A percentile compares a stretch with the other conserved stretches of the same genome.
These are phyloP conservation scores for Umbilicus rupestris DNA, from an alignment of 164 flowering plant species.

Conservation along the genomic window DNA sequence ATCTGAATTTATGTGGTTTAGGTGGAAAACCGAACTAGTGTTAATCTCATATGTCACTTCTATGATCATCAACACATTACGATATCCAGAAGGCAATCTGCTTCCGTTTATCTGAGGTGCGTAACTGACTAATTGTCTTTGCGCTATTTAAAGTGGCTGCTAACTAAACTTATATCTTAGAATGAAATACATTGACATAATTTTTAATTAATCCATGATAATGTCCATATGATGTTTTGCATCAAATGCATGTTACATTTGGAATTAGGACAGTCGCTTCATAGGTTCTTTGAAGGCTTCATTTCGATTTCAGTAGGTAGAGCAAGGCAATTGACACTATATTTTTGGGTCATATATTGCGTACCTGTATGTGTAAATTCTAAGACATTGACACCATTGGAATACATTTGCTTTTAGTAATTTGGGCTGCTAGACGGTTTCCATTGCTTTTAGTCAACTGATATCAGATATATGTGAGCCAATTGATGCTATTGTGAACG, in stretches of 20 bases:
- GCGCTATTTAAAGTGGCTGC: not conserved
- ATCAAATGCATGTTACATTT: not conserved
- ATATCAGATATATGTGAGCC: not conserved
- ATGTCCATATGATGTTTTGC: not conserved
- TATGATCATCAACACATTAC: conserved; percentile 29
- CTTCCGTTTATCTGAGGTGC: conserved; percentile 48
- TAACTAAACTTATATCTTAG: too few relatives aligned
- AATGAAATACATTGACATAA: not conserved
- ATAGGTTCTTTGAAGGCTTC: too few relatives aligned
- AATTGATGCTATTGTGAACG: not conserved
- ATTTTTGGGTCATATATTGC: not conserved
- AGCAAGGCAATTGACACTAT: not conserved
- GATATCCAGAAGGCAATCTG: conserved; percentile 39
- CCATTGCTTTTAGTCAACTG: not conserved
- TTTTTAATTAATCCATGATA: not conserved
- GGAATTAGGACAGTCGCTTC: too few relatives aligned
- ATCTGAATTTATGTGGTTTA: conserved; percentile 15
- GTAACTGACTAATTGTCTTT: not conserved
- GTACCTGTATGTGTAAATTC: not conserved
- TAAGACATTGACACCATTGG: not conserved
- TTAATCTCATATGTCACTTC: conserved; percentile 37
- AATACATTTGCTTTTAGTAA: not conserved
- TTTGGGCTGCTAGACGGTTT: not conserved
- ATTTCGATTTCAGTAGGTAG: too few relatives aligned
- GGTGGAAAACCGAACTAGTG: conserved; percentile 54